Percentiles rank a stretch among this genome's conserved stretches.
These are phyloP conservation scores for Oryza meyeriana DNA, from an alignment of 176 grass and related monocot genomes.

Conservation along the genomic window DNA sequence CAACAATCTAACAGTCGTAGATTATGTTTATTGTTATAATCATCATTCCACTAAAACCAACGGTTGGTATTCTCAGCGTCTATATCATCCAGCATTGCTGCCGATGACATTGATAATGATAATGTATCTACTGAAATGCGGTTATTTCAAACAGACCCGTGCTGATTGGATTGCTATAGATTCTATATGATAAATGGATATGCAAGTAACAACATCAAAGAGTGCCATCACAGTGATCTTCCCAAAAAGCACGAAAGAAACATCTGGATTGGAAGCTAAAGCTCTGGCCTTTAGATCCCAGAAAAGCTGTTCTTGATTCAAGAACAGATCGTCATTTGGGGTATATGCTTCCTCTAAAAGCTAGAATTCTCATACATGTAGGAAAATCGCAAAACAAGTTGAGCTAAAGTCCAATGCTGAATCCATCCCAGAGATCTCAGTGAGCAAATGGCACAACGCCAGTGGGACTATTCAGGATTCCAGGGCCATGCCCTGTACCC, in stretches of 20 bases:
- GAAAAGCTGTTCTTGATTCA: neutral
- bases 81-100: too few relatives aligned
- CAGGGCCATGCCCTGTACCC: slow-evolving; percentile 24
- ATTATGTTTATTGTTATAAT: too few relatives aligned
- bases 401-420: slow-evolving; percentile 30
- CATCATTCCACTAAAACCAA: too few relatives aligned
- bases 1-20: too few relatives aligned
- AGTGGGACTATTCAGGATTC: neutral
- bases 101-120: too few relatives aligned
- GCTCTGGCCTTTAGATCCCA: neutral
- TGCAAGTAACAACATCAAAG: neutral
- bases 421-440: slow-evolving; percentile 34
- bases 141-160: too few relatives aligned
- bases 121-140: neutral
- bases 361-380: neutral
- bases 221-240: neutral
- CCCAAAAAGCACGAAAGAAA: slow-evolving; percentile 35
- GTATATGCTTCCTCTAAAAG: slow-evolving; percentile 11
- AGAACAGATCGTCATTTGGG: neutral
- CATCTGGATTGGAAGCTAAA: neutral
- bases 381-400: neutral
- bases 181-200: neutral
- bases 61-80: too few relatives aligned
- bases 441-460: slow-evolving; percentile 31
- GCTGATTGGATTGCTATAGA: too few relatives aligned